Conservation (phyloP, 495 filamentous ascomycete species). For the Talaromyces stipitatus region DNA sequence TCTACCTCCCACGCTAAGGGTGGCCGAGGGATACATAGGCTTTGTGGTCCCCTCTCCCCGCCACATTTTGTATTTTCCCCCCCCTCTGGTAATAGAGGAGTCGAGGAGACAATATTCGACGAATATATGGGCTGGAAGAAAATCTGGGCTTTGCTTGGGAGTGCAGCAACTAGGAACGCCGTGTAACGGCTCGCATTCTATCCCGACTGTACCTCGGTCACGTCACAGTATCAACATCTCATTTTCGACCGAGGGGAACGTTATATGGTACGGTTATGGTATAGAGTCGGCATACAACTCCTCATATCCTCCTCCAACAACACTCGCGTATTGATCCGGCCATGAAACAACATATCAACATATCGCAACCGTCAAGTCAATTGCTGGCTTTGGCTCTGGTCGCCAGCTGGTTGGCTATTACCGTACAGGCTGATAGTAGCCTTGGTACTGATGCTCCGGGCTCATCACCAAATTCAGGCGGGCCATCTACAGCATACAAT, state of each 20-base stretch:
- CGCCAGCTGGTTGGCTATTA: neutral
- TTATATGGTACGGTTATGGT: neutral
- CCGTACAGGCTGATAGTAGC: neutral
- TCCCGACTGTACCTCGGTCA: neutral
- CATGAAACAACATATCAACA: neutral
- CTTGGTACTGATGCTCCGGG: constrained; percentile 3
- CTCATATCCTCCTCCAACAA: neutral
- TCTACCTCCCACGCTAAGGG: neutral
- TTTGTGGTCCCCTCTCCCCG: neutral
- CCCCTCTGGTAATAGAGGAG: neutral
- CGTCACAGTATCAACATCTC: neutral
- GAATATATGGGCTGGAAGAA: neutral
- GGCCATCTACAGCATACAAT: neutral
- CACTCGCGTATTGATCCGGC: neutral
- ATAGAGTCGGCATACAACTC: neutral
- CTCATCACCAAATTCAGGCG: neutral
- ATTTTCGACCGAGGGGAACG: neutral
- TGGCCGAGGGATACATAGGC: constrained; percentile 1
- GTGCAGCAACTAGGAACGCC: neutral
- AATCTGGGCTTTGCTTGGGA: neutral
- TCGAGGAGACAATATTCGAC: neutral
- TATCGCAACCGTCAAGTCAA: neutral
- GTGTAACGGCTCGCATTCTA: neutral
- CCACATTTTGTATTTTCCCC: neutral
- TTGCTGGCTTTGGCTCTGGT: constrained; percentile 1